Conservation (phyloP, 208 protist genomes). For the Leishmania braziliensis region DNA sequence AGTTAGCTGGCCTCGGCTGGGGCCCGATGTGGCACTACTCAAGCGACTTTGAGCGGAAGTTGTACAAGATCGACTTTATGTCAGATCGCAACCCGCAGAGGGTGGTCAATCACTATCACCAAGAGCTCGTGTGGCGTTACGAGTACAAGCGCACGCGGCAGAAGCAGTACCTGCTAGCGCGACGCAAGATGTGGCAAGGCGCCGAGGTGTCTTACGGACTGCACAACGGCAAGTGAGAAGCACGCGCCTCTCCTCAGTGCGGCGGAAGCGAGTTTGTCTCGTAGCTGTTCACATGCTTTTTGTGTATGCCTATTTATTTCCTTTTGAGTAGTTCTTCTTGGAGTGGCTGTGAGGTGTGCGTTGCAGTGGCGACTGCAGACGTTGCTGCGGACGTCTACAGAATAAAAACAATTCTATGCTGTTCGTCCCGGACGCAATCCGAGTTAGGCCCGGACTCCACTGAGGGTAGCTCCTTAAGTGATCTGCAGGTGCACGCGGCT, state of each 20-base stretch:
- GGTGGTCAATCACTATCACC: constrained; percentile 93
- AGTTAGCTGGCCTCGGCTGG: constrained; percentile 91
- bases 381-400: not conserved
- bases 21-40: constrained; percentile 92
- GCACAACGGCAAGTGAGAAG: constrained; percentile 5
- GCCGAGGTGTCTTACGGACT: not conserved
- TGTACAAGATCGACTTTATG: constrained; percentile 94
- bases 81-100: constrained; percentile 87
- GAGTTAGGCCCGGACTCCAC: not conserved
- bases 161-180: constrained; percentile 88
- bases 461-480: not conserved
- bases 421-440: not conserved
- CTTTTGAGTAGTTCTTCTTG: not conserved
- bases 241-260: not conserved
- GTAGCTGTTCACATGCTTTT: not conserved
- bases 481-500: not conserved
- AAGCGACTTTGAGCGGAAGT: constrained; percentile 90
- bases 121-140: constrained; percentile 90
- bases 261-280: not conserved
- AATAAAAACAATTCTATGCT: not conserved
- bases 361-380: not conserved
- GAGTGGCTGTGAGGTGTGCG: constrained; percentile 3
- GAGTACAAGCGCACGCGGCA: constrained; percentile 90
- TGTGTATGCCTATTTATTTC: not conserved
- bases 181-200: constrained; percentile 36